Evolutionary conservation across 768 basidiomycete genomes (phyloP), one percentile per base, ranked within the genome.

Genomic region (Psilocybe cubensis): DNA sequence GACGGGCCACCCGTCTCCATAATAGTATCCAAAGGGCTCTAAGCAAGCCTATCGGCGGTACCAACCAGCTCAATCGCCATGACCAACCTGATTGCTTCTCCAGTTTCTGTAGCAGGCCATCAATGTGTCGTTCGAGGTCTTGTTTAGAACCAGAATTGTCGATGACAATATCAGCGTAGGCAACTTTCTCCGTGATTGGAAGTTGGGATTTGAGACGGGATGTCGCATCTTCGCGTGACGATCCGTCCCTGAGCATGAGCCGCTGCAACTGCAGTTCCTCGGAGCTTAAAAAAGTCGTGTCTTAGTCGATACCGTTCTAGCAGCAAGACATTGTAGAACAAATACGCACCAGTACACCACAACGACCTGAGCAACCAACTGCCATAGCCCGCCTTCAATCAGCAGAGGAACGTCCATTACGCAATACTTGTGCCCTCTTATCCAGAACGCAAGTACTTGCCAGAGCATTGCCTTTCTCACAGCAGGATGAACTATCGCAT

Each of bases 401-500:
- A 99, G 76, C 49, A 98, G 74, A 28, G 97, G 97, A 4, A 97
- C 91, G 70, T 98, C 97, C 62, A 98, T 72, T 2, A 98, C 79
- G 59, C 89, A 92, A 35, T 90, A 77, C 67, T 82, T 88, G 65
- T 92, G 77, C 6, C 97, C 96, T 38, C 73, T 74, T 44, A 94
- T 46, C 94, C 96, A 99, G 56, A 77, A 76, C 56, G 76, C 75
- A 48, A 94, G 44, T 3, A 96, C 81, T 50, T 77, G 76, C 80
- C 80, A 82, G 9, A 89, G 65, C 82, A 98, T 91, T n/a, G 82
- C 85, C 59, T 82, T 79, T 50, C 87, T 74, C n/a, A 98, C 92
- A 0, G 91, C 89, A 4, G 97, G 96, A 68, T 99, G 97, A 5
- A 95, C 84, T 63, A 98, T 96, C 6, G 74, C 69, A 63, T 98